phyloP scores from a whole-genome alignment of 2,329 filamentous ascomycete genomes.

The Beauveria pseudobassiana region DNA sequence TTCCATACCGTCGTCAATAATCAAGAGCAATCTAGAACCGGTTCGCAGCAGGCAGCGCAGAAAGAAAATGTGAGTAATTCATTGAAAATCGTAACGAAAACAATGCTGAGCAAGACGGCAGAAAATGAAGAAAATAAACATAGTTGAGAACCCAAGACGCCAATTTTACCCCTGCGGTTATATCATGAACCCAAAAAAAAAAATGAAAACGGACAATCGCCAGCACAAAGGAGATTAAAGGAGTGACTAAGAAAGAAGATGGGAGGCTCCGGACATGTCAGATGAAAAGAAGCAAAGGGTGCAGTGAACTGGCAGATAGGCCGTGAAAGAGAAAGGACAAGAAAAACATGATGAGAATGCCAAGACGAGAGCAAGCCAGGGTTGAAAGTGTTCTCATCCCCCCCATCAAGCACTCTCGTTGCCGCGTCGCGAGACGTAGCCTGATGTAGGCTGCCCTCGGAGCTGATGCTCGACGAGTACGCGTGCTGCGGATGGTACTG shows the following conservation, averaged over 20 bases:
- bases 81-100: background rate
- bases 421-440: conserved; percentile 20
- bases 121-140: background rate
- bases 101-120: background rate
- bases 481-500: conserved; percentile 35
- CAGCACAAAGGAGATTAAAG: conserved; percentile 7
- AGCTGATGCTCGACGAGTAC: conserved; percentile 49
- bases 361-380: background rate
- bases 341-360: background rate
- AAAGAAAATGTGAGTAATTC: background rate
- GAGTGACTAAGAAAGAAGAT: background rate
- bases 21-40: background rate
- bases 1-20: background rate
- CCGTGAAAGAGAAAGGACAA: background rate
- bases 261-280: background rate
- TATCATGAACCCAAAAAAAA: background rate
- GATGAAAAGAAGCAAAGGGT: background rate
- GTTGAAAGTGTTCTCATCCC: conserved; percentile 28
- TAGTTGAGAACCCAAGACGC: background rate
- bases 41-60: background rate
- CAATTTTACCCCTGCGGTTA: background rate
- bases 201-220: background rate
- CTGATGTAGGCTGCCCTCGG: conserved; percentile 31
- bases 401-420: conserved; percentile 21
- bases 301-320: conserved; percentile 1